Base-by-base conservation (phyloP, 2,329 filamentous ascomycete species). In the Cladorrhinum sp. region DNA sequence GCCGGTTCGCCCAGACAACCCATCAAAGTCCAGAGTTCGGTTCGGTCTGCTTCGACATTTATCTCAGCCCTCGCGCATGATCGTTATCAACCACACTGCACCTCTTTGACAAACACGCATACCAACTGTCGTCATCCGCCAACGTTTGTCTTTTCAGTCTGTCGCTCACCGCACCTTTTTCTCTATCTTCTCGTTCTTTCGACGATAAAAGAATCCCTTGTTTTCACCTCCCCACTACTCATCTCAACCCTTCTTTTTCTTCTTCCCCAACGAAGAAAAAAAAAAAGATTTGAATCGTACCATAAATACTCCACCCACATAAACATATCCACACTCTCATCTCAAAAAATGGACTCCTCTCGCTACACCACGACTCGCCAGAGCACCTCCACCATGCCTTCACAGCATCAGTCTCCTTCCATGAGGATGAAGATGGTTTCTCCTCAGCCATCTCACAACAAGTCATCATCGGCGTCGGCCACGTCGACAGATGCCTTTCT, bases 401-500 rank as follows among this genome's bases (percentile, higher is more conserved):
- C 73, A 29, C 65, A 68, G 50, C 69, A 70, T 18, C 64, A 66
- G 49, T 64, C 68, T 16, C 61, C 71, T n/a, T 58, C 70, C 27
- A 29, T 29, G 25, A 64, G 69, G 62, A 65, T 69, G 62, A 67
- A 67, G 52, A 66, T 68, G 41, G 64, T 62, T 20, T 70, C 70
- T 6, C 69, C 71, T 10, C 64, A 68, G 32, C 69, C 71, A 9
- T 63, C 68, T 49, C 70, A 71, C 63, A 53, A 61, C 62, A 74
- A 75, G 66, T 57, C 71, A 1, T 70, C 77, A 1, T 80, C 79
- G 13, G 16, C 77, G 1, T 80, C 79, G 13, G 16, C 41, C 16
- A 5, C 16, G 32, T 36, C 41, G n/a, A 80, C 78, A 9, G 82
- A 85, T 57, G 66, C 76, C 25, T 92, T 92, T 71, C 81, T 96